Evolutionary conservation across 257 asterid species (phyloP).

Genomic region (Scutellaria barbata): DNA sequence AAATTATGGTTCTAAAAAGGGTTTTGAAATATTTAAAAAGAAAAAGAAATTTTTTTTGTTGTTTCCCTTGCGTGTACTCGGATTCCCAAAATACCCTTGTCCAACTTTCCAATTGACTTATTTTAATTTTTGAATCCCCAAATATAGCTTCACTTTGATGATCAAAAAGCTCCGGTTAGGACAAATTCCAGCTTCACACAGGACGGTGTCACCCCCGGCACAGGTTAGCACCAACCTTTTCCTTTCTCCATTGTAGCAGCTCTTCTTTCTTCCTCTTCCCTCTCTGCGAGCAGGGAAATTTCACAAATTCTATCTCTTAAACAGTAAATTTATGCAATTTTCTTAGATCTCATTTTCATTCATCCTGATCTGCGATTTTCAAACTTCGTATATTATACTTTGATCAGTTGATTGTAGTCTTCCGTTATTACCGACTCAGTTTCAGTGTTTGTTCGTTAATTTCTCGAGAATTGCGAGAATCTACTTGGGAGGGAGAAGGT

Average conservation of each 20-base stretch:
- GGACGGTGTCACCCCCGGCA: constrained; percentile 38
- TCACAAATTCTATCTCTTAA: constrained; percentile 3
- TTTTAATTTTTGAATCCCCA: constrained; percentile 18
- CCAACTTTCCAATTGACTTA: constrained; percentile 1
- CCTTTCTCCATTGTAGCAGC: background rate
- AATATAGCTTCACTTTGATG: constrained; percentile 14
- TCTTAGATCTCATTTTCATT: constrained; percentile 36
- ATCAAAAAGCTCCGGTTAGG: constrained; percentile 30
- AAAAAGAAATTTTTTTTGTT: background rate
- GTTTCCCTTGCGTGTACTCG: background rate
- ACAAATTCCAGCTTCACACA: constrained; percentile 31
- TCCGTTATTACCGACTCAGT: background rate
- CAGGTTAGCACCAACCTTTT: constrained; percentile 28
- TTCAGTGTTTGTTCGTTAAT: constrained; percentile 18
- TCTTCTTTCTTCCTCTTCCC: background rate
- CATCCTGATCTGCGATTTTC: constrained; percentile 36
- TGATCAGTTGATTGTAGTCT: constrained; percentile 3
- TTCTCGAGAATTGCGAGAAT: constrained; percentile 24
- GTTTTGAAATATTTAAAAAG: too few species aligned
- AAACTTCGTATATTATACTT: background rate
- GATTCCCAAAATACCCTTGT: constrained; percentile 36
- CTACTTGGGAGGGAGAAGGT: background rate
- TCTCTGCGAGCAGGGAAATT: background rate
- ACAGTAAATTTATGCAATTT: constrained; percentile 16
- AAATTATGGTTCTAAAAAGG: too few species aligned